These are phyloP conservation scores for Aspergillus intermedius DNA, from an alignment of 2,329 filamentous ascomycete genomes.

Conservation along the genomic window DNA sequence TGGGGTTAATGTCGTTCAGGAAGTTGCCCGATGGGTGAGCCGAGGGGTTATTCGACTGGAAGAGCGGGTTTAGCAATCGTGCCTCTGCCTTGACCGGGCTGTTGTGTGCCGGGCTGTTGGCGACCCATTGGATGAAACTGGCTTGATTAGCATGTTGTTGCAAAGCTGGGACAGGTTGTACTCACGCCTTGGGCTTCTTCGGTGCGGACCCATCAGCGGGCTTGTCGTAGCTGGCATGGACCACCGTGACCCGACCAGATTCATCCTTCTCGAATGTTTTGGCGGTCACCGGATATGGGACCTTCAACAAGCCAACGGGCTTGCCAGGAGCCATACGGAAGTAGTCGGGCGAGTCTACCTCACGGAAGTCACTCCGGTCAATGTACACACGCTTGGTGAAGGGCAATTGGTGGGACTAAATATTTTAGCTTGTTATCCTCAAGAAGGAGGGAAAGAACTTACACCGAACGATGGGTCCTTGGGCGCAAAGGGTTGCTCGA, in stretches of 20 bases:
- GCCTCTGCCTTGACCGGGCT: conserved; percentile 61
- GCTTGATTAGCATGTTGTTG: background rate
- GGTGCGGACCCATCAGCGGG: conserved; percentile 57
- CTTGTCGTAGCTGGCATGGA: conserved; percentile 63
- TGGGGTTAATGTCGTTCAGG: conserved; percentile 73
- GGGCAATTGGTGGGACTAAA: conserved; percentile 46
- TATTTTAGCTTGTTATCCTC: background rate
- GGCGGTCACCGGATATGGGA: conserved; percentile 63
- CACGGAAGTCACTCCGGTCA: conserved; percentile 71
- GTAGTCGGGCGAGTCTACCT: conserved; percentile 65
- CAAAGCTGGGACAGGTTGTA: background rate
- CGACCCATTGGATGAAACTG: conserved; percentile 79
- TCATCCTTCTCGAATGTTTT: conserved; percentile 62
- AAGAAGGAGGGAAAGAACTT: conserved; percentile 5
- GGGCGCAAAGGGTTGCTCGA: conserved; percentile 69
- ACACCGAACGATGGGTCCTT: conserved; percentile 58
- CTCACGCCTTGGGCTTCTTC: conserved; percentile 63
- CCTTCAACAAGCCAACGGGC: conserved; percentile 66
- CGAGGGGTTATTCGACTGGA: conserved; percentile 79
- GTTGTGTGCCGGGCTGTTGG: conserved; percentile 56
- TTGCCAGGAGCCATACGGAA: conserved; percentile 72
- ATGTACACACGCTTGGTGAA: conserved; percentile 80
- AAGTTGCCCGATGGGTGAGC: conserved; percentile 67
- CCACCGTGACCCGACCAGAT: conserved; percentile 57
- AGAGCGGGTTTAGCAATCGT: conserved; percentile 73